Evolutionary conservation across 106 monocot species (phyloP).

Genomic region (Dactylorhiza incarnata): DNA sequence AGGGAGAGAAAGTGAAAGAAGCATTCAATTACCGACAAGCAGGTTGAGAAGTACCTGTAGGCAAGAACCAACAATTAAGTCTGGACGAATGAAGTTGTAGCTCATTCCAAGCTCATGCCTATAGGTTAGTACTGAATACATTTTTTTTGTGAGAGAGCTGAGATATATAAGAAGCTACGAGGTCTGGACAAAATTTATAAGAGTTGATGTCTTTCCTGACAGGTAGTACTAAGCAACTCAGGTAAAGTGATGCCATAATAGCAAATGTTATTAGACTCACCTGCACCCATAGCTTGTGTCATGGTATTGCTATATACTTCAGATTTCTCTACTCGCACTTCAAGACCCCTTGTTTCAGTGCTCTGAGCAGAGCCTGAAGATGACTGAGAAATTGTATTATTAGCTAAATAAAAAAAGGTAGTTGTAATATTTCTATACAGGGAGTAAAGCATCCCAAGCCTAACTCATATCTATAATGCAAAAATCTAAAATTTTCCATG

Average conservation of each 20-base stretch:
- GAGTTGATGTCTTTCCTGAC: no score
- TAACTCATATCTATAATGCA: conserved; percentile 1
- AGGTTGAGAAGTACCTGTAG: conserved; percentile 54
- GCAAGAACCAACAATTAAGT: conserved; percentile 95
- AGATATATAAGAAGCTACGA: neutral
- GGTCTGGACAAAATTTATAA: neutral
- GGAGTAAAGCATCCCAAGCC: neutral
- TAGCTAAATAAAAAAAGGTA: neutral
- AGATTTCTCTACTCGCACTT: conserved; percentile 52
- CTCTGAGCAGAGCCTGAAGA: conserved; percentile 35
- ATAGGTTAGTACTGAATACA: conserved; percentile 75
- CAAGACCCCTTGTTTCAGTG: conserved; percentile 39
- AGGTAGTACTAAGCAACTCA: neutral
- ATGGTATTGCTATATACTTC: conserved; percentile 77
- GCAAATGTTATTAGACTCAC: conserved; percentile 29
- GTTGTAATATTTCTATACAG: neutral
- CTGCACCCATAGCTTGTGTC: conserved; percentile 97
- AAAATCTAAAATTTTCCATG: neutral
- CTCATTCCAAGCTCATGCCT: conserved; percentile 95
- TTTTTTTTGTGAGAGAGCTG: neutral
- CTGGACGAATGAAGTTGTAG: conserved; percentile 84
- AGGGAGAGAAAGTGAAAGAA: neutral
- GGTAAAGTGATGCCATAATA: neutral
- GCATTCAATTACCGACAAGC: neutral
- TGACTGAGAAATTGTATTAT: conserved; percentile 35